Percentiles rank a stretch among this genome's conserved stretches.
phyloP scores from a whole-genome alignment of 2,329 filamentous ascomycete genomes.

The Exophiala bonariae region DNA sequence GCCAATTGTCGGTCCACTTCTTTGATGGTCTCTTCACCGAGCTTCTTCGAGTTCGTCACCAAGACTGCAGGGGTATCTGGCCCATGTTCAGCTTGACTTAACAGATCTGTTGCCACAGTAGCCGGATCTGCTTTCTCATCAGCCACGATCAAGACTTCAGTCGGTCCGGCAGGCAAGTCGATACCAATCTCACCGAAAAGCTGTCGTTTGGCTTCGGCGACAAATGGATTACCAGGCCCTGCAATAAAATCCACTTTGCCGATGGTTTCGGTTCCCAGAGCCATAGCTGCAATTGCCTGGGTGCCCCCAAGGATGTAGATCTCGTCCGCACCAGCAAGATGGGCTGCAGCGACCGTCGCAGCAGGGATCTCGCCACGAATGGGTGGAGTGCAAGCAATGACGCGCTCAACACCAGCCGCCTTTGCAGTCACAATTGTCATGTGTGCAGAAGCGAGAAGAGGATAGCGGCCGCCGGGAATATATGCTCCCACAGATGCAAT shows the following conservation, averaged over 20 bases:
- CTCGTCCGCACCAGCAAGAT: slow-evolving; percentile 51
- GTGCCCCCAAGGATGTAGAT: slow-evolving; percentile 55
- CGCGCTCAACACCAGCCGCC: slow-evolving; percentile 52
- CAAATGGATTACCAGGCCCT: slow-evolving; percentile 56
- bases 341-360: slow-evolving; percentile 53
- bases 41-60: slow-evolving; percentile 47
- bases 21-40: slow-evolving; percentile 41
- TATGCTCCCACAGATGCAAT: slow-evolving; percentile 49
- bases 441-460: slow-evolving; percentile 54
- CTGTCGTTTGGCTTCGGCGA: slow-evolving; percentile 56
- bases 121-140: slow-evolving; percentile 50
- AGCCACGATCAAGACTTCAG: slow-evolving; percentile 53
- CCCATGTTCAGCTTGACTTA: slow-evolving; percentile 54
- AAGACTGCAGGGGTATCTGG: slow-evolving; percentile 53
- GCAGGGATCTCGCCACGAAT: slow-evolving; percentile 49
- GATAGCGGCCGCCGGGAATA: slow-evolving; percentile 55
- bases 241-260: slow-evolving; percentile 54
- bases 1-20: slow-evolving; percentile 41
- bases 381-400: slow-evolving; percentile 54
- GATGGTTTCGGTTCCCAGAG: slow-evolving; percentile 11
- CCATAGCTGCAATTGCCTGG: slow-evolving; percentile 44
- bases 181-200: slow-evolving; percentile 57
- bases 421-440: slow-evolving; percentile 60
- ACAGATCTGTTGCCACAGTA: slow-evolving; percentile 47
- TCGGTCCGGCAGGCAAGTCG: slow-evolving; percentile 55